Evolutionary conservation across 2,329 filamentous ascomycete genomes (phyloP).

Genomic region (Xylaria multiplex): DNA sequence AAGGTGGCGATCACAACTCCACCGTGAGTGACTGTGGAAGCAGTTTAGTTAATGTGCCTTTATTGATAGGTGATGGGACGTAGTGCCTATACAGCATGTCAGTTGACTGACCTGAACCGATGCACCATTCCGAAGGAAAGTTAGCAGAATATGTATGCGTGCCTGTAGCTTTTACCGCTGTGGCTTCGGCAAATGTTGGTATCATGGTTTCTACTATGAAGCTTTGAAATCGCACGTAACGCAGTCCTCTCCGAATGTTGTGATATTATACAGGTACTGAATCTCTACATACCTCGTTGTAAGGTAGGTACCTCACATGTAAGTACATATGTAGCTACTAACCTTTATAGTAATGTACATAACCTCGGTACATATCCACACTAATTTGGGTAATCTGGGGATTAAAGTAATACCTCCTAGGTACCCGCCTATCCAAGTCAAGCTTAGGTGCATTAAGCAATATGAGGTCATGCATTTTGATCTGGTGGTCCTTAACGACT

Average conservation of each 20-base stretch:
- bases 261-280: not conserved
- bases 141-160: constrained; percentile 43
- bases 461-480: too few species aligned
- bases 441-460: too few species aligned
- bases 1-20: constrained; percentile 74
- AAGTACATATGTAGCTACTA: too few species aligned
- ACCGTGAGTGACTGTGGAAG: constrained; percentile 71
- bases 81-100: not conserved
- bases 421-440: too few species aligned
- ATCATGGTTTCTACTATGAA: constrained; percentile 31
- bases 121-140: constrained; percentile 44
- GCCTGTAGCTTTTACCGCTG: constrained; percentile 38
- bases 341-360: too few species aligned
- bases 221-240: not conserved
- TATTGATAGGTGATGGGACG: not conserved
- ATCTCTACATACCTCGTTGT: too few species aligned
- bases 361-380: too few species aligned
- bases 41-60: constrained; percentile 3
- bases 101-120: constrained; percentile 45
- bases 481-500: too few species aligned
- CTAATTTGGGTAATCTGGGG: too few species aligned
- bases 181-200: constrained; percentile 44
- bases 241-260: not conserved
- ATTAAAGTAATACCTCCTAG: too few species aligned
- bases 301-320: too few species aligned